phyloP scores from a whole-genome alignment of 148 eudicot species.

The Hydrangea macrophylla region DNA sequence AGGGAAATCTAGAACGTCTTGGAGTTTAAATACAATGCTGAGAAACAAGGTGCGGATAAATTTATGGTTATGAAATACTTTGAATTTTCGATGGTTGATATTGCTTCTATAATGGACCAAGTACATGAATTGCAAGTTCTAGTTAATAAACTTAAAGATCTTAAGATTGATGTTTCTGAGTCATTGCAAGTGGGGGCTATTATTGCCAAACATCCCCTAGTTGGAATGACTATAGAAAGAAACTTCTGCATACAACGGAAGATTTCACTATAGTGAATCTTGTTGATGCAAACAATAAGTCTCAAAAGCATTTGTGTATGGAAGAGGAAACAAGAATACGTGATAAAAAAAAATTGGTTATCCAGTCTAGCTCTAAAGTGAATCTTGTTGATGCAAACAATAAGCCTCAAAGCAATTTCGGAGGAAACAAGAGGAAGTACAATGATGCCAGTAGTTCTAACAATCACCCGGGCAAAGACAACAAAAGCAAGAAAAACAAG shows the following conservation, averaged over 20 bases:
- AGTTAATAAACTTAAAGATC: too few relatives aligned
- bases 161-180: too few relatives aligned
- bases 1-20: too few relatives aligned
- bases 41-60: too few relatives aligned
- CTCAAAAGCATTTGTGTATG: background rate
- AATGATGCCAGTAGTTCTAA: background rate
- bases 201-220: background rate
- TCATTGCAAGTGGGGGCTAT: background rate
- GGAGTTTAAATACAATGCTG: too few relatives aligned
- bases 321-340: background rate
- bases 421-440: background rate
- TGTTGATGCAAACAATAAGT: too few relatives aligned
- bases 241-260: background rate
- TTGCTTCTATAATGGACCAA: too few relatives aligned
- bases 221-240: background rate
- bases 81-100: too few relatives aligned
- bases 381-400: background rate
- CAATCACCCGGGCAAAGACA: too few relatives aligned
- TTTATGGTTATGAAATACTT: too few relatives aligned
- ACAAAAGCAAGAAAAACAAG: background rate
- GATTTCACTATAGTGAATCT: background rate
- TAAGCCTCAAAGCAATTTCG: background rate
- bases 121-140: too few relatives aligned
- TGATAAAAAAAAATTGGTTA: background rate
- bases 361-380: background rate